Evolutionary conservation across 1,284 basidiomycete genomes (phyloP).

Genomic region (Cryptococcus sp.): DNA sequence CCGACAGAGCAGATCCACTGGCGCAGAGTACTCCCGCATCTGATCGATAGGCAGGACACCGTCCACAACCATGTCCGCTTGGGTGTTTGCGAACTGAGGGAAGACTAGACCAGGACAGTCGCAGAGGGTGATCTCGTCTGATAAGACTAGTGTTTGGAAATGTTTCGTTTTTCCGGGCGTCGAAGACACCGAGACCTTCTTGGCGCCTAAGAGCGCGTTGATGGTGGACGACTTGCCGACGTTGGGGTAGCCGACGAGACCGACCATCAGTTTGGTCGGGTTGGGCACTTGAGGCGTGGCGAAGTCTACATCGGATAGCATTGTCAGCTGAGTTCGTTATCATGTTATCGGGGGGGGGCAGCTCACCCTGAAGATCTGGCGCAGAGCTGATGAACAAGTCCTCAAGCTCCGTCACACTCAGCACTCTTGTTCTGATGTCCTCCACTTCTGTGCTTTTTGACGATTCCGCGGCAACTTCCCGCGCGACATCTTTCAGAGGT

Average conservation of each 20-base stretch:
- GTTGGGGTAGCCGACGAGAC: constrained; percentile 65
- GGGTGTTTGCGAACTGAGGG: constrained; percentile 95
- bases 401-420: constrained; percentile 88
- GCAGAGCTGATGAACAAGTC: constrained; percentile 76
- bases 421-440: constrained; percentile 73
- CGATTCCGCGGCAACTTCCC: constrained; percentile 31
- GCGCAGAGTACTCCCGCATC: constrained; percentile 90
- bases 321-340: background rate
- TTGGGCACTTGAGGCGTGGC: constrained; percentile 63
- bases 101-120: constrained; percentile 99
- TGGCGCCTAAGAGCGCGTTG: constrained; percentile 64
- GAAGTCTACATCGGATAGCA: constrained; percentile 61
- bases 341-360: background rate
- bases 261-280: constrained; percentile 68
- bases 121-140: constrained; percentile 84
- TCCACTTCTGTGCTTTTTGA: constrained; percentile 42
- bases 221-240: constrained; percentile 64
- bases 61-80: constrained; percentile 93
- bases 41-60: constrained; percentile 98
- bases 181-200: constrained; percentile 95
- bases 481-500: constrained; percentile 52
- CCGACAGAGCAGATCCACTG: constrained; percentile 75
- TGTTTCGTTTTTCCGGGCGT: constrained; percentile 99
- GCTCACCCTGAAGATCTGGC: constrained; percentile 71
- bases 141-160: constrained; percentile 96